These are phyloP conservation scores for Pyrenochaeta sp. DNA, from an alignment of 2,329 filamentous ascomycete species.

Conservation along the genomic window DNA sequence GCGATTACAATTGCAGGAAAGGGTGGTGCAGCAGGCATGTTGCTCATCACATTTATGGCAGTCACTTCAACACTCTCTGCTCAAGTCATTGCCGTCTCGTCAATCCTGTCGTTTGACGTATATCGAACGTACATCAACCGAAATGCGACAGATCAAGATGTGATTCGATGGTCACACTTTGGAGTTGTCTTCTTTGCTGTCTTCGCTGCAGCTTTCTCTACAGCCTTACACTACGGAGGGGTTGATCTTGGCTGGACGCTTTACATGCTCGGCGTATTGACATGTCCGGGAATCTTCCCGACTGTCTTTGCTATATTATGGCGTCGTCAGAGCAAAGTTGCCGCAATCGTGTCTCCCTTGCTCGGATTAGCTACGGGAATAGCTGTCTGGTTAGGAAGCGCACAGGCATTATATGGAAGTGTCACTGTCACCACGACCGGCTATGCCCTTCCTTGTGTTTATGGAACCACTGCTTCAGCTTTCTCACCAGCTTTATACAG, in stretches of 20 bases:
- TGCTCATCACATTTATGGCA: conserved; percentile 52
- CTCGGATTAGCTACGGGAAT: conserved; percentile 61
- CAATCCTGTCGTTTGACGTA: conserved; percentile 63
- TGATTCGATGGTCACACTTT: conserved; percentile 61
- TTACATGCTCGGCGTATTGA: conserved; percentile 62
- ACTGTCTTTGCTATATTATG: conserved; percentile 62
- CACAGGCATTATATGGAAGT: conserved; percentile 55
- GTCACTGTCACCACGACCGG: conserved; percentile 59
- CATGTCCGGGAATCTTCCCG: conserved; percentile 62
- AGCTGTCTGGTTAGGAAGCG: conserved; percentile 60
- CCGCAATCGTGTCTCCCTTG: conserved; percentile 59
- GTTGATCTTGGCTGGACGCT: conserved; percentile 63
- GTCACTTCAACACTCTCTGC: conserved; percentile 59
- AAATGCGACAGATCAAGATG: conserved; percentile 54
- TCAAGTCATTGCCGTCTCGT: conserved; percentile 62
- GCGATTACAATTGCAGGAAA: conserved; percentile 49
- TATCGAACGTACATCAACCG: conserved; percentile 61
- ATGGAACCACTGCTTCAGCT: conserved; percentile 59
- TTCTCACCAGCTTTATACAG: conserved; percentile 55
- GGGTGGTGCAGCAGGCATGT: conserved; percentile 46
- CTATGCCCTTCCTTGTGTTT: conserved; percentile 59
- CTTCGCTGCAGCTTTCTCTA: conserved; percentile 60
- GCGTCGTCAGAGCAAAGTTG: conserved; percentile 57
- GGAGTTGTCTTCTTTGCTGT: conserved; percentile 61
- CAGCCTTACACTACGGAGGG: conserved; percentile 61